These are phyloP conservation scores for Pleurotus citrinopileatus DNA, from an alignment of 768 basidiomycete species.

Conservation along the genomic window DNA sequence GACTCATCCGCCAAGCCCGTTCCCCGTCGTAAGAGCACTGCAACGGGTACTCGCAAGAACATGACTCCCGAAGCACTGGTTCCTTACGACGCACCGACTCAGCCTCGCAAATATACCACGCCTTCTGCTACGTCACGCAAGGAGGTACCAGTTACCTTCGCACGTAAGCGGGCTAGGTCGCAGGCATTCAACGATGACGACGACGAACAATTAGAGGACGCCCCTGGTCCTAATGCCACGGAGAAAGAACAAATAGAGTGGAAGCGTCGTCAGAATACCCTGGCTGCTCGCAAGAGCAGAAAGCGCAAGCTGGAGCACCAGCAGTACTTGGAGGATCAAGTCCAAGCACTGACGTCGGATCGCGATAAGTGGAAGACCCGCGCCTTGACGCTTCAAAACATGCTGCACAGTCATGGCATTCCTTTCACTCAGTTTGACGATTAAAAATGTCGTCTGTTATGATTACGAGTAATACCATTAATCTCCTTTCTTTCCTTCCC, in stretches of 20 bases:
- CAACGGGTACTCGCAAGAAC: conserved; percentile 74
- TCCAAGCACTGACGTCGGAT: conserved; percentile 53
- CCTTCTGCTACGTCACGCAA: conserved; percentile 80
- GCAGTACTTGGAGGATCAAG: conserved; percentile 55
- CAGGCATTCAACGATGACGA: conserved; percentile 53
- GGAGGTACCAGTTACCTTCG: conserved; percentile 70
- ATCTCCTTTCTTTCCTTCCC: not conserved
- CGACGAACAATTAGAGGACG: conserved; percentile 41
- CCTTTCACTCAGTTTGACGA: conserved; percentile 47
- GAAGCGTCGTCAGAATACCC: conserved; percentile 81
- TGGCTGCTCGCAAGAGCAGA: conserved; percentile 80
- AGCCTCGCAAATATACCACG: conserved; percentile 67
- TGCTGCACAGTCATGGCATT: conserved; percentile 56
- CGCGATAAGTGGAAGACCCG: conserved; percentile 62
- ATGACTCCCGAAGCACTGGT: conserved; percentile 63
- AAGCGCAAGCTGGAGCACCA: conserved; percentile 72
- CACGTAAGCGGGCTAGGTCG: conserved; percentile 52
- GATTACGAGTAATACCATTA: not conserved
- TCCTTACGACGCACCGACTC: conserved; percentile 75
- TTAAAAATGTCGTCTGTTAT: not conserved
- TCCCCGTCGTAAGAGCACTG: conserved; percentile 32
- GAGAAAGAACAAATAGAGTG: conserved; percentile 69
- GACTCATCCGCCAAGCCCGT: conserved; percentile 10
- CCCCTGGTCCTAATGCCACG: conserved; percentile 36
- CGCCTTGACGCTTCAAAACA: conserved; percentile 45